Base-by-base conservation (phyloP, 805 yeast species). In the Starmerella etchellsii region DNA sequence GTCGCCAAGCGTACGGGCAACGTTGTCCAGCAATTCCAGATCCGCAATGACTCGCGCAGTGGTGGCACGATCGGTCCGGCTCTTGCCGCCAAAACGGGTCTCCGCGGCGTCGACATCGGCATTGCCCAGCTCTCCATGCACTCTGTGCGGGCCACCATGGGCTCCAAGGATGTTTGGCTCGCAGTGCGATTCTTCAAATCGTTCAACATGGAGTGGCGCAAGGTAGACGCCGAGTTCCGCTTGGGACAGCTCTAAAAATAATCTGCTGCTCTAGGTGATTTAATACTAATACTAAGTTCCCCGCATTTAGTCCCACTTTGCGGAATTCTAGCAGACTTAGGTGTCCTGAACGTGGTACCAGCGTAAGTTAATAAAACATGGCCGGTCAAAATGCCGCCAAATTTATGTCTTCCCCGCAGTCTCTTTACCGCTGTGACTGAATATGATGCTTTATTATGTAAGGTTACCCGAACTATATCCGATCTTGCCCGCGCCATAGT, bases 51-150 rank as follows among this genome's bases (percentile, higher is more conserved):
- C 57, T 71, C 81, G 14, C 72, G 91, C 56, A 77, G 85, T 1
- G 95, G 95, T 25, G 93, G 93, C 30, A 82, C 94, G 22, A 81
- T 84, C 55, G 95, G 95, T 0, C 94, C 77, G 57, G 54, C 65
- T 46, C 52, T 65, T 6, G 50, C 61, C 14, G 41, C 60, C 6
- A 54, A 54, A 30, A 52, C 58, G 54, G 73, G 73, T 13, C 44
- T 61, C 24, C 51, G 61, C 54, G 78, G 88, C 33, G 72, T 81
- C 41, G 94, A 82, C 53, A 60, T 81, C 43, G 94, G 94, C 41
- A 78, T 82, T 51, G 76, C 93, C 2, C 93, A 82, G 61, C 66
- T 80, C 52, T 72, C 88, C 2, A 82, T 82, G 94, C 94, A 82
- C 61, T 76, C 84, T 31, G 78, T 82, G 51, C 70, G 94, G 53